Conservation (phyloP, 2,329 filamentous ascomycete genomes). For the Colletotrichum magnum region DNA sequence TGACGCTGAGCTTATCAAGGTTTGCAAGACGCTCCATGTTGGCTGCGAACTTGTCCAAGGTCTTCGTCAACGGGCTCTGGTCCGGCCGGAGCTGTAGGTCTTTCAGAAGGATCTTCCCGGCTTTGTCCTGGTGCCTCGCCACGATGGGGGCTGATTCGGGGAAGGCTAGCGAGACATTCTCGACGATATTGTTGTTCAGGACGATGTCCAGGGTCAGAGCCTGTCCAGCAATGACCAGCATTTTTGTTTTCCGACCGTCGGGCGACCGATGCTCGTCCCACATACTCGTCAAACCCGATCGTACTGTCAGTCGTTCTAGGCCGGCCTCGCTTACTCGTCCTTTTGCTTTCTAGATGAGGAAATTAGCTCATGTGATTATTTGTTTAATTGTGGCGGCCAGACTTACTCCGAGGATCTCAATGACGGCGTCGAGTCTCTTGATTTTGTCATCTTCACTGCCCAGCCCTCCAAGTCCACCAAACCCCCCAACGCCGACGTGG, state of each 20-base stretch:
- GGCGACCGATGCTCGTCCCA: constrained; percentile 68
- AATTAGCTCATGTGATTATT: constrained; percentile 20
- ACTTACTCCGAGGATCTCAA: constrained; percentile 65
- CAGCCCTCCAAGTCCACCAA: constrained; percentile 55
- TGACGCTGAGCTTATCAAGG: constrained; percentile 79
- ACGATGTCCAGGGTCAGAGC: constrained; percentile 74
- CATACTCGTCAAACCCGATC: constrained; percentile 75
- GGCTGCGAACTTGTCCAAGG: constrained; percentile 76
- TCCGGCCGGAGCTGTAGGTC: constrained; percentile 73
- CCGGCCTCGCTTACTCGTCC: constrained; percentile 81
- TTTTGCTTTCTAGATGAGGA: constrained; percentile 50
- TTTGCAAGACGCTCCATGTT: constrained; percentile 80
- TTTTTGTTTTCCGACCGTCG: constrained; percentile 64
- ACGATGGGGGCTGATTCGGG: constrained; percentile 72
- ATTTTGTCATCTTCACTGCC: constrained; percentile 68
- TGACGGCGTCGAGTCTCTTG: constrained; percentile 67
- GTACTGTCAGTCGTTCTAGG: constrained; percentile 78
- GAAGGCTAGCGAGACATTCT: constrained; percentile 74
- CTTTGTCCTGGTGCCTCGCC: constrained; percentile 71
- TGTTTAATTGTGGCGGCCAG: constrained; percentile 45
- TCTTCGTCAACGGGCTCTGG: constrained; percentile 78
- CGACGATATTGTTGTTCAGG: constrained; percentile 73
- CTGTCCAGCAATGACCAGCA: constrained; percentile 73
- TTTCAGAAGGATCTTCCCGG: constrained; percentile 74
- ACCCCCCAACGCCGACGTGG: constrained; percentile 62